Percentiles rank a stretch among this genome's conserved stretches.
Evolutionary conservation across 2,329 filamentous ascomycete genomes (phyloP).

Genomic region (Chrysoporthe deuterocubensis): DNA sequence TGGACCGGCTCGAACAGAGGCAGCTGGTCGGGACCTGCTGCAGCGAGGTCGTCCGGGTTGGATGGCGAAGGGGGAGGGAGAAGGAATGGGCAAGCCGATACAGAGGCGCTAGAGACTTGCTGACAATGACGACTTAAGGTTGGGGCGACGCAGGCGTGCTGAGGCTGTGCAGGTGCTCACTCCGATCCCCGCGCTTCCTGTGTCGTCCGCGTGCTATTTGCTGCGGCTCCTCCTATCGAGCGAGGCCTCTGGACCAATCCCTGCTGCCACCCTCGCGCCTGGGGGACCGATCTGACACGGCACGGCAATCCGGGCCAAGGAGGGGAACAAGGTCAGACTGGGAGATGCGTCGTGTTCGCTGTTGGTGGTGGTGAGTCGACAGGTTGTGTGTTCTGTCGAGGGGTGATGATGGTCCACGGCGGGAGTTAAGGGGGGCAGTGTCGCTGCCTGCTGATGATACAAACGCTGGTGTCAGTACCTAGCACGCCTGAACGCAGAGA

Average conservation of each 20-base stretch:
- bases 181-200: slow-evolving; percentile 24
- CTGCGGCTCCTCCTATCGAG: not conserved
- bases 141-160: slow-evolving; percentile 25
- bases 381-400: not conserved
- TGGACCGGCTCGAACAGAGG: slow-evolving; percentile 11
- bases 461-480: not conserved
- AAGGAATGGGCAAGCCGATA: not conserved
- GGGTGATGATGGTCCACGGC: slow-evolving; percentile 2
- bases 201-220: not conserved
- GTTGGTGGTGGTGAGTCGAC: not conserved
- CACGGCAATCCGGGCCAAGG: not conserved
- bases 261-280: slow-evolving; percentile 3
- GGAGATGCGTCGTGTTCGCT: not conserved
- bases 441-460: slow-evolving; percentile 1
- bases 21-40: not conserved
- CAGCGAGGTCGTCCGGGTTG: slow-evolving; percentile 5
- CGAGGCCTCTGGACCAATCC: slow-evolving; percentile 24
- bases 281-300: not conserved
- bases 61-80: not conserved
- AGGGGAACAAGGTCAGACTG: not conserved
- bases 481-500: not conserved
- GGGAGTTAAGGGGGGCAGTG: not conserved
- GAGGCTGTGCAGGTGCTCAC: slow-evolving; percentile 28
- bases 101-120: slow-evolving; percentile 19
- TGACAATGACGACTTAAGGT: slow-evolving; percentile 25